Base-by-base conservation (phyloP, 805 yeast genomes). In the Jamesozyma spencerorum region DNA sequence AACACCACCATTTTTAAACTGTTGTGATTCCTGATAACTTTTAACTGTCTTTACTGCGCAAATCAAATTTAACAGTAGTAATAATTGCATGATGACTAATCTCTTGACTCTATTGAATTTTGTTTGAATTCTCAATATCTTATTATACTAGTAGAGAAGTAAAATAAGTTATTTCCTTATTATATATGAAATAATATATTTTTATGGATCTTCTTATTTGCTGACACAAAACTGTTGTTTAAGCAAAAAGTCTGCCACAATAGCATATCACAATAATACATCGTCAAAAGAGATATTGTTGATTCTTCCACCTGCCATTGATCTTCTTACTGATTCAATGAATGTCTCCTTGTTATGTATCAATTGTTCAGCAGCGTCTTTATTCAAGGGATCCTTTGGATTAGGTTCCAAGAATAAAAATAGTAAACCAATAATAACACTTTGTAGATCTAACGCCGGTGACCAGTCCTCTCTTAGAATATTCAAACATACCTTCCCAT, bases 381-480 rank as follows among this genome's bases (percentile, higher is more conserved):
- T 85, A 60, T 92, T 92, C 51, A 90, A 71, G 3, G 97, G 97
- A 58, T 90, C 97, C 46, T 78, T 79, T 1, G 94, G 81, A 57
- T 86, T 90, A 6, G 97, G 95, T 50, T 90, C 97, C 40, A 85
- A 64, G 51, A 90, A 87, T 45, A 90, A 69, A 56, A 81, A 87
- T 53, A 87, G 75, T 40, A 90, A 69, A 0, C 98, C 97, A 31
- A 88, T 79, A 41, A 88, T 70, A 7, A 90, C 79, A 4, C 88
- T 71, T 56, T 83, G 85, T 54, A 90, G 65, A 43, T 82, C 84
- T 49, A 90, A 68, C 0, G 87, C 95, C 0, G 98, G 97, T 22
- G 87, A 79, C 98, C 98, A 90, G 59, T 90, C 97, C 58, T 88
- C 95, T 50, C 97, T 69, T 44, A 90, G 68, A 28, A 90, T 88